phyloP scores from a whole-genome alignment of 2,329 filamentous ascomycete genomes.

The Calonectria henricotiae region DNA sequence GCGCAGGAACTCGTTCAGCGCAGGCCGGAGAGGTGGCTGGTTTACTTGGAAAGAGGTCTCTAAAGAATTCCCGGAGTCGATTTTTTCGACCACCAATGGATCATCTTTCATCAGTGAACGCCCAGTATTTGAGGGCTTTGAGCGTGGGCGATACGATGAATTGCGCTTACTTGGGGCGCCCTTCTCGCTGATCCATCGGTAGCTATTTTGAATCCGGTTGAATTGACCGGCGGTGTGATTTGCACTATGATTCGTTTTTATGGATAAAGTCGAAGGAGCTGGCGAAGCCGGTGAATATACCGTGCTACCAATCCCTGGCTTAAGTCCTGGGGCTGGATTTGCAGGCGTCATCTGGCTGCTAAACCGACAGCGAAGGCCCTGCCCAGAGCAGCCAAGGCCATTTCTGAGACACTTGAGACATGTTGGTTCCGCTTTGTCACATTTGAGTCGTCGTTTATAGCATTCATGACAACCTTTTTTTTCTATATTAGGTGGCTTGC shows the following conservation, averaged over 20 bases:
- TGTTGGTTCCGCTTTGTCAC: constrained; percentile 59
- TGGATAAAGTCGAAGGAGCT: background rate
- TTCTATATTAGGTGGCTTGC: background rate
- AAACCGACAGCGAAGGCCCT: constrained; percentile 58
- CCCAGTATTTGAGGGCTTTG: background rate
- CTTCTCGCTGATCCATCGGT: constrained; percentile 43
- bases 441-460: constrained; percentile 58
- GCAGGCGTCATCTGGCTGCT: constrained; percentile 51
- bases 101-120: background rate
- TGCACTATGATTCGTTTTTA: background rate
- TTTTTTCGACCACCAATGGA: constrained; percentile 5
- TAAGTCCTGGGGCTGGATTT: background rate
- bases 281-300: constrained; percentile 5
- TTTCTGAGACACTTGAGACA: constrained; percentile 61
- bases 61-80: background rate
- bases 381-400: constrained; percentile 59
- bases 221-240: background rate
- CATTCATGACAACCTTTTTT: constrained; percentile 59
- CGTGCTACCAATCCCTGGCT: background rate
- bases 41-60: background rate
- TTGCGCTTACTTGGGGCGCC: constrained; percentile 30
- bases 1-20: constrained; percentile 49
- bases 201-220: constrained; percentile 26
- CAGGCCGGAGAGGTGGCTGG: constrained; percentile 40
- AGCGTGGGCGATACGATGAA: background rate